Evolutionary conservation across 2,329 filamentous ascomycete species (phyloP), one percentile per base, ranked within the genome.

Genomic region (Huntiella moniliformis): DNA sequence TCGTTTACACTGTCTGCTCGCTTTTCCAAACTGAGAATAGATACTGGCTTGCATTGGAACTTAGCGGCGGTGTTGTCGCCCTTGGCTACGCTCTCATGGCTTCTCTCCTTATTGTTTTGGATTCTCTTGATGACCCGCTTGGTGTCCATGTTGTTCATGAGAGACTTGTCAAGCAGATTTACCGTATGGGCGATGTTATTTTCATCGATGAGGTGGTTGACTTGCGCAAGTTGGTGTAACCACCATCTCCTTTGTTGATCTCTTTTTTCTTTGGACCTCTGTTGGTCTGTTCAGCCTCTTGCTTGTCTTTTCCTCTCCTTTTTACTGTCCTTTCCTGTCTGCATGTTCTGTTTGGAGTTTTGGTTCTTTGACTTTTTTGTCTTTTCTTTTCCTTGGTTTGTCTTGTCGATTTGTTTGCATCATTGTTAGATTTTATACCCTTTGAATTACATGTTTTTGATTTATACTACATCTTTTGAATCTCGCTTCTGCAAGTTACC

Each of bases 21-120:
- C 8, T 41, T 18, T 41, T 41, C 39, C 39, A 33, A 22, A 22
- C 39, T 5, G 34, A 37, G 28, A 60, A 61, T 37, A 56, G 53
- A 34, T 60, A 64, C 44, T 64, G 60, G 48, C 55, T 66, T 4
- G 54, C 57, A 38, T 52, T 64, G 15, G 58, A 65, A 56, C 53
- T 62, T 50, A 58, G 58, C 48, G 61, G 60, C 4, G 48, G 63
- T 50, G 37, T 56, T 41, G 48, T 56, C 5, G 56, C 54, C 35
- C 49, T 51, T 45, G 43, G 31, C 7, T 53, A 51, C 44, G 42
- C 55, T 48, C 54, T 58, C 47, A 32, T 63, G 1, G 59, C 58
- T 3, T 8, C 52, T 11, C 54, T 51, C 11, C 50, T 55, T 41
- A 43, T 52, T 7, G 31, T 13, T 3, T 38, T 42, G 4, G 51